A percentile compares a stretch with the other conserved stretches of the same genome.
These are phyloP conservation scores for Mycena rosella DNA, from an alignment of 768 basidiomycete genomes.

Conservation along the genomic window DNA sequence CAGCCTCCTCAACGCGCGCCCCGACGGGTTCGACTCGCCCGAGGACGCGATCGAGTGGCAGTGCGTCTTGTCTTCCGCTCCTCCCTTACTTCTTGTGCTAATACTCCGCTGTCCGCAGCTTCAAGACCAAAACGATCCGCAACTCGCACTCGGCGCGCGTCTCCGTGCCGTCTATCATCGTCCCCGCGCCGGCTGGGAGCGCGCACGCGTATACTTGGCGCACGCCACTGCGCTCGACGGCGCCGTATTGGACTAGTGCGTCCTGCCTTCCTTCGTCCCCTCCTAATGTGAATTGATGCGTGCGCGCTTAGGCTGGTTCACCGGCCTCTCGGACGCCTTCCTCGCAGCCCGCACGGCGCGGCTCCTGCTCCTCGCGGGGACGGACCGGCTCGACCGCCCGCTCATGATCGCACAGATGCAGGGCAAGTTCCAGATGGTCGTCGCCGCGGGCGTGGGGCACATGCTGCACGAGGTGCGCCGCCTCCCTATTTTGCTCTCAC, in stretches of 20 bases:
- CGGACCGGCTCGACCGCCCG: conserved; percentile 92
- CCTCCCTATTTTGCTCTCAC: background rate
- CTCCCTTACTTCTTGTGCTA: background rate
- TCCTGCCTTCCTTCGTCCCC: conserved; percentile 11
- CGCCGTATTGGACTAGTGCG: conserved; percentile 91
- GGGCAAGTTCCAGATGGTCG: conserved; percentile 92
- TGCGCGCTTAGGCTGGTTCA: conserved; percentile 84
- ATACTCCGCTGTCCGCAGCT: conserved; percentile 54
- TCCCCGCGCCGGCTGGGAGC: conserved; percentile 52
- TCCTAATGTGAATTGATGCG: background rate
- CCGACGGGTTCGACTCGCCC: conserved; percentile 84
- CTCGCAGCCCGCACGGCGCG: conserved; percentile 83
- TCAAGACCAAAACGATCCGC: conserved; percentile 85
- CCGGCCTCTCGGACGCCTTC: conserved; percentile 83
- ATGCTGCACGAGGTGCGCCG: conserved; percentile 89
- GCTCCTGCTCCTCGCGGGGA: conserved; percentile 90
- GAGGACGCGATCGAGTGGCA: conserved; percentile 97
- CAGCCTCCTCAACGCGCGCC: conserved; percentile 85
- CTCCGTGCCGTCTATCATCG: conserved; percentile 86
- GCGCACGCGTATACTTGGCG: conserved; percentile 76
- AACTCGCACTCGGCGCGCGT: conserved; percentile 87
- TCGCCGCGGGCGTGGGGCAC: conserved; percentile 90
- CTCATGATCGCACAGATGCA: conserved; percentile 98
- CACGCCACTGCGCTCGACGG: conserved; percentile 85
- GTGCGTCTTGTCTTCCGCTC: conserved; percentile 61